A percentile compares a stretch with the other conserved stretches of the same genome.
Conservation (phyloP, 2,329 filamentous ascomycete genomes). For the Pseudogymnoascus sp. region DNA sequence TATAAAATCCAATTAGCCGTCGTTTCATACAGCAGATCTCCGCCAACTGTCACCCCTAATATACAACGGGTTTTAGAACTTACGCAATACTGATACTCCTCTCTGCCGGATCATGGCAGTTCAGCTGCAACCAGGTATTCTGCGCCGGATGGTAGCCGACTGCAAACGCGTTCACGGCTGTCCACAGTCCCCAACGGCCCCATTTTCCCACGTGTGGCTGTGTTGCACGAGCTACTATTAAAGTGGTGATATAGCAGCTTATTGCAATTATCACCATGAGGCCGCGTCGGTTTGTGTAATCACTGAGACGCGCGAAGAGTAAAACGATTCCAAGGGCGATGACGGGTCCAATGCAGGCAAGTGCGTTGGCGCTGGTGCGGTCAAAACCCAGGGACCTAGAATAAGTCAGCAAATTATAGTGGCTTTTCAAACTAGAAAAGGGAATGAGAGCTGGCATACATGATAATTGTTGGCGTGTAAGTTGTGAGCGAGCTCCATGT, state of each 20-base stretch:
- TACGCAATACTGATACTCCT: conserved; percentile 26
- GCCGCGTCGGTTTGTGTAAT: conserved; percentile 27
- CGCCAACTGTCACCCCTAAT: background rate
- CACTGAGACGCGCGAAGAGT: conserved; percentile 17
- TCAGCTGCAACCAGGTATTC: conserved; percentile 20
- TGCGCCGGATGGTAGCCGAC: conserved; percentile 22
- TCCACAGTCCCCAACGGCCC: conserved; percentile 10
- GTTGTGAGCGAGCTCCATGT: conserved; percentile 23
- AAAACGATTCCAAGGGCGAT: conserved; percentile 15
- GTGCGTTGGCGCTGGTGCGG: conserved; percentile 22
- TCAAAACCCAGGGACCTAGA: conserved; percentile 20
- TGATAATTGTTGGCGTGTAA: conserved; percentile 26
- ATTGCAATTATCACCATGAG: conserved; percentile 28
- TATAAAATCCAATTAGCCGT: background rate
- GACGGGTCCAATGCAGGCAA: conserved; percentile 20
- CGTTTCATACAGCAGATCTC: background rate
- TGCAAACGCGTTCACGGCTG: conserved; percentile 19
- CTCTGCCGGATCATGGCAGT: conserved; percentile 20
- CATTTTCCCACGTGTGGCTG: conserved; percentile 16
- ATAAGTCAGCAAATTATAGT: background rate
- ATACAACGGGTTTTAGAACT: background rate
- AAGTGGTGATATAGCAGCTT: conserved; percentile 32
- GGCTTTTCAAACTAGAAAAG: background rate
- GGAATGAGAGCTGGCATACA: conserved; percentile 5
- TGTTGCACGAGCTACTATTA: conserved; percentile 26